phyloP scores from a whole-genome alignment of 2,329 filamentous ascomycete genomes.

The Alternaria sp. region DNA sequence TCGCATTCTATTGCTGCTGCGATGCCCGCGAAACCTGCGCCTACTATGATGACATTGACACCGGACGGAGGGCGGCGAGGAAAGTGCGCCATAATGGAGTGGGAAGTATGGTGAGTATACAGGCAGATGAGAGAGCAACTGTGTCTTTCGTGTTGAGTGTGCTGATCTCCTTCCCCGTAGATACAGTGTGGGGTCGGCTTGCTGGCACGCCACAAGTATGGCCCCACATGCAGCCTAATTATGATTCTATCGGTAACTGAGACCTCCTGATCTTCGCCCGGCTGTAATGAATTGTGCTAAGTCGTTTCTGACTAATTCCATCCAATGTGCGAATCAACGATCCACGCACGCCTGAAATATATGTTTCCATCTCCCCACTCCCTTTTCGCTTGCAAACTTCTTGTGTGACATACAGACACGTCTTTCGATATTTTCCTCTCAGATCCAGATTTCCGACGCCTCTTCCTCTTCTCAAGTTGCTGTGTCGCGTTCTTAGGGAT shows the following conservation, averaged over 20 bases:
- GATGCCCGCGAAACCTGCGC: constrained; percentile 64
- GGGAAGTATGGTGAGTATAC: neutral
- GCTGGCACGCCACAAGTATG: neutral
- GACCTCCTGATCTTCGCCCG: neutral
- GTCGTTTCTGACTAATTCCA: neutral
- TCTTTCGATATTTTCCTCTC: neutral
- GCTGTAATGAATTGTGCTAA: neutral
- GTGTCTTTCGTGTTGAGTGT: neutral
- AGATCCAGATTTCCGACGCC: neutral
- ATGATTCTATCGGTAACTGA: neutral
- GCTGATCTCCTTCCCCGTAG: neutral
- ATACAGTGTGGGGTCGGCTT: constrained; percentile 6
- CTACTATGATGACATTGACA: constrained; percentile 55
- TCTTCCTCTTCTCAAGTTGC: neutral
- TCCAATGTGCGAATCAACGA: neutral
- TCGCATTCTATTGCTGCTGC: constrained; percentile 68
- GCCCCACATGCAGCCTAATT: constrained; percentile 12
- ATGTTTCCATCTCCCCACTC: neutral
- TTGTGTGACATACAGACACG: neutral
- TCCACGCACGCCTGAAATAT: neutral
- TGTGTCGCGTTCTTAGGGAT: neutral
- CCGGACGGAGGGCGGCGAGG: constrained; percentile 25
- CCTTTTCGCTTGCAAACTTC: neutral
- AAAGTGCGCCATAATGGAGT: constrained; percentile 17
- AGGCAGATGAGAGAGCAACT: neutral